Base-by-base conservation (phyloP, 371 early-diverging fungal species). In the Mucor circinelloides region DNA sequence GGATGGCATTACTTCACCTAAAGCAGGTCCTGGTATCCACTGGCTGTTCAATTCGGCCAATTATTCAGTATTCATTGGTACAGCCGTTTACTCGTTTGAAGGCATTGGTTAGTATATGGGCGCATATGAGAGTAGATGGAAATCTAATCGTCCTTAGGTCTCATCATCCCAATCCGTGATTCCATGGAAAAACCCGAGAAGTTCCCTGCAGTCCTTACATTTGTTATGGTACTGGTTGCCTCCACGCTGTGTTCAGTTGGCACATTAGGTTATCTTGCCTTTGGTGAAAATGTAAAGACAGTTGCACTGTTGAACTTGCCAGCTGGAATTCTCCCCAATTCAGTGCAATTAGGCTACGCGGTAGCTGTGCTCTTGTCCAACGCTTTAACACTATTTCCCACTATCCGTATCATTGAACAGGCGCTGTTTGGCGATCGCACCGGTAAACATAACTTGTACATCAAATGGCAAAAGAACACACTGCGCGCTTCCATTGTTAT, bases 11-110 rank as follows among this genome's bases (percentile, higher is more conserved):
- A 58, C 61, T 15, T 36, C 65, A 4, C 70, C 78, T 9, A 68
- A 59, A 4, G 44, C 73, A 5, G 83, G 83, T 5, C 83, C 83
- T 25, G 64, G 62, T 28, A 78, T 80, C 25, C 42, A 74, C 30
- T 83, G 83, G 83, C 19, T 64, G 42, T 76, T 83, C 58, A 83
- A 83, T 65, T 69, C 75, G 27, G 83, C 76, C 9, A 74, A 84
- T 30, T 95, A 92, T 72, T 85, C 94, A 7, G 79, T 95, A 60
- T 94, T 97, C 73, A 80, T 97, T 31, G 97, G 97, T 30, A 97
- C 97, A 28, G 95, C 96, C 60, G 93, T 97, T 34, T 97, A 93
- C 76, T 91, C 95, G 4, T 97, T 92, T 76, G 97, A 97, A 78
- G 97, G 97, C 50, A 93, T 82, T 60, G 82, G 82, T 76, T 56